Base-by-base conservation (phyloP, 116 monocot species). In the Dioscorea cayenensis region DNA sequence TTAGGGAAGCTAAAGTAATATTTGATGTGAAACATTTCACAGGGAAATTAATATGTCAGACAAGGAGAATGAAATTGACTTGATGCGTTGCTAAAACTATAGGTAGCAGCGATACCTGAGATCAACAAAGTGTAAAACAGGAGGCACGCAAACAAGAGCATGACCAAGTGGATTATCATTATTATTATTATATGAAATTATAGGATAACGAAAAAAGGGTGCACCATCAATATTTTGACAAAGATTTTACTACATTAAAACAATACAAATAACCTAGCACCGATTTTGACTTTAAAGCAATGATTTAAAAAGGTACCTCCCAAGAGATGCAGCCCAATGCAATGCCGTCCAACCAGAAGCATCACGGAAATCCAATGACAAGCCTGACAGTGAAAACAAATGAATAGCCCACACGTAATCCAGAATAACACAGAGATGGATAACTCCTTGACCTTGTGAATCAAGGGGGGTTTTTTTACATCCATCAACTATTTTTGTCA, bases 351-450 rank as follows among this genome's bases (percentile, higher is more conserved):
- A 97, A 51, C 97, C 97, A 85, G 4, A 71, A 72, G 79, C 61
- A 84, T 97, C 97, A 5, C 97, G 84, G 74, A 90, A 92, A 84
- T 97, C 94, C 65, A 97, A 82, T 18, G 97, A 89, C 38, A 97
- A 66, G 14, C 86, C 86, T 21, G 95, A 89, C 5, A 79, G 66
- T 43, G 77, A 77, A 85, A 86, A 97, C 2, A 90, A 52, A 64
- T 70, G 76, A 73, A 89, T 68, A 48, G 90, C 84, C 97, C 97
- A 97, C 52, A 80, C 28, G 85, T 90, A 97, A 72, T 87, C 86
- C 64, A 93, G 58, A 49, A 97, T 86, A 20, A 81, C 77, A 83
- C 90, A 97, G 10, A 97, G 76, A 88, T 97, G 97, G 49, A 97
- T 90, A 43, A 77, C 86, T 73, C 97, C 97, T 78, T 90, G 89